These are phyloP conservation scores for Boletus vinaceobasis DNA, from an alignment of 768 basidiomycete species.

Conservation along the genomic window DNA sequence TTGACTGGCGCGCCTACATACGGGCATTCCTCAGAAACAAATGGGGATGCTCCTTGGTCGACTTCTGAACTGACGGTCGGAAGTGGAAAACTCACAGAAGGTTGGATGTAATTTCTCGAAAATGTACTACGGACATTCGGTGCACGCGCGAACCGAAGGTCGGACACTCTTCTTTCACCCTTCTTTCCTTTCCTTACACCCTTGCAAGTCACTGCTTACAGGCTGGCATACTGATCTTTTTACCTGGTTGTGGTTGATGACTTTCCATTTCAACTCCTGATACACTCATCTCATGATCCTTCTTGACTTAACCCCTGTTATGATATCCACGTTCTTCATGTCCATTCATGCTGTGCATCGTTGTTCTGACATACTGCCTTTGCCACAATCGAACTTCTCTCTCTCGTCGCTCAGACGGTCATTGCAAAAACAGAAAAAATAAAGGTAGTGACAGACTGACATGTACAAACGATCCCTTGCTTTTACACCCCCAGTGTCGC, in stretches of 20 bases:
- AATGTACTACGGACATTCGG: constrained; percentile 3
- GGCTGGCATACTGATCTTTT: constrained; percentile 4
- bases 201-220: constrained; percentile 6
- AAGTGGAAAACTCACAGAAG: constrained; percentile 53
- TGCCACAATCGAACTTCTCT: constrained; percentile 41
- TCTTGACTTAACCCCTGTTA: constrained; percentile 37
- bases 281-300: constrained; percentile 30
- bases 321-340: constrained; percentile 42
- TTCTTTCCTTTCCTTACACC: constrained; percentile 5
- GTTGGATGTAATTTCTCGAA: constrained; percentile 33
- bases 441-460: background rate
- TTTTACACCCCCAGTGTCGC: constrained; percentile 39
- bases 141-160: constrained; percentile 26
- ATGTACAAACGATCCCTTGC: background rate
- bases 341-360: constrained; percentile 23
- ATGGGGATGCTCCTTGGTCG: constrained; percentile 56
- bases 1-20: constrained; percentile 48
- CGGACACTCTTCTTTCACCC: constrained; percentile 38
- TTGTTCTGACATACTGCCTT: constrained; percentile 38
- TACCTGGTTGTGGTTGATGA: constrained; percentile 10
- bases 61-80: constrained; percentile 50
- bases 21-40: constrained; percentile 53
- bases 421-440: background rate
- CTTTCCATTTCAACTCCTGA: constrained; percentile 23
- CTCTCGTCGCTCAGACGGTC: constrained; percentile 10